A percentile compares a stretch with the other conserved stretches of the same genome.
These are phyloP conservation scores for Cryptosporidium xiaoi DNA, from an alignment of 169 alveolate species.

Conservation along the genomic window DNA sequence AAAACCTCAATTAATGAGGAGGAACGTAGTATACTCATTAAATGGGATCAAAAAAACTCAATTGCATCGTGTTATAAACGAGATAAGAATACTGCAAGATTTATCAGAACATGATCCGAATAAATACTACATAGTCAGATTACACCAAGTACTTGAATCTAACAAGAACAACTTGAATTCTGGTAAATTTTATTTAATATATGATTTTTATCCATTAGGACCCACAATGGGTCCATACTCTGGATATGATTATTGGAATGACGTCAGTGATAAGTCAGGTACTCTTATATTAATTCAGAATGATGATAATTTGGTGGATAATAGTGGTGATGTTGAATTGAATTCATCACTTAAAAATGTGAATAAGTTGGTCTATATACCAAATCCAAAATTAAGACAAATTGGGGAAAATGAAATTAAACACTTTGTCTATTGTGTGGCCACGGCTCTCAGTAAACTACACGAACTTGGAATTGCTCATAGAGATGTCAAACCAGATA, in stretches of 20 bases:
- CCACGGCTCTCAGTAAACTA: conserved; percentile 73
- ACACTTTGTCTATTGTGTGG: conserved; percentile 32
- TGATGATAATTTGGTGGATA: not conserved
- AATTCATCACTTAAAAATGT: too few species aligned
- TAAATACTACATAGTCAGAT: conserved; percentile 10
- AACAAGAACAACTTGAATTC: not conserved
- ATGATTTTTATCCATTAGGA: conserved; percentile 40
- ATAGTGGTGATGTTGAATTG: not conserved
- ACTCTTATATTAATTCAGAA: not conserved
- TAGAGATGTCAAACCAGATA: conserved; percentile 81
- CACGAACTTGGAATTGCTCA: conserved; percentile 80
- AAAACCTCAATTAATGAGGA: conserved; percentile 33
- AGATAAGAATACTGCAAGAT: conserved; percentile 36
- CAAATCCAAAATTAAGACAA: not conserved
- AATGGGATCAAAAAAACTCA: conserved; percentile 47
- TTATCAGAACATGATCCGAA: conserved; percentile 10
- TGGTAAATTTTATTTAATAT: conserved; percentile 54
- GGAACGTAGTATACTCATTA: conserved; percentile 31
- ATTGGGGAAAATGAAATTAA: conserved; percentile 9
- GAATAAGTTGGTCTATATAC: conserved; percentile 6
- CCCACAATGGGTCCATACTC: conserved; percentile 49
- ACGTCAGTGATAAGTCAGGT: not conserved
- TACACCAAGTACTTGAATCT: conserved; percentile 63
- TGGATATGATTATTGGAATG: not conserved
- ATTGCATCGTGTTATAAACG: conserved; percentile 55